Percentiles rank a stretch among this genome's conserved stretches.
Evolutionary conservation across 2,329 filamentous ascomycete species (phyloP).

Genomic region (Phyllosticta paracitricarpa): DNA sequence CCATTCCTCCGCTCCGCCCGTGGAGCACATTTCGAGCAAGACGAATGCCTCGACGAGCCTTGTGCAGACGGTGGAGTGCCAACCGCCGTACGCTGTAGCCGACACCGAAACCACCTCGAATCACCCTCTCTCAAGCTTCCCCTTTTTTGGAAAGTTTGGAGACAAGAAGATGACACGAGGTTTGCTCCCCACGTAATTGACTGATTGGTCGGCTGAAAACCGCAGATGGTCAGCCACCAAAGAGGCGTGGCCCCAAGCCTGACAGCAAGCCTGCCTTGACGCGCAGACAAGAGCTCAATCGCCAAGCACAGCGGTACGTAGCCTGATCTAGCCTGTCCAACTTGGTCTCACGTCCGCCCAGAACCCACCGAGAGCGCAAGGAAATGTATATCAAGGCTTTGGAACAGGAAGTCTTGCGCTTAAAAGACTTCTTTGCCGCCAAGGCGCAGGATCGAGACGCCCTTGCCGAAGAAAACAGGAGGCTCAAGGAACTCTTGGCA

Average conservation of each 20-base stretch:
- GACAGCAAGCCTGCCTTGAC: constrained; percentile 93
- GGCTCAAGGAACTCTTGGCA: constrained; percentile 54
- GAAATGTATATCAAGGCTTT: constrained; percentile 92
- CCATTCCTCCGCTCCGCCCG: background rate
- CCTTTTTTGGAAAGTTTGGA: constrained; percentile 11
- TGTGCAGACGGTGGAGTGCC: constrained; percentile 1
- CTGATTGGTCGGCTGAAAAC: background rate
- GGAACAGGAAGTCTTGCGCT: constrained; percentile 78
- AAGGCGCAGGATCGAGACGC: constrained; percentile 66
- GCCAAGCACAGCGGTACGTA: constrained; percentile 84
- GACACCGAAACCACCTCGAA: background rate
- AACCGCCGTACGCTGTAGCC: background rate
- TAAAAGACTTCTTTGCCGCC: constrained; percentile 75
- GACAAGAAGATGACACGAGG: constrained; percentile 12
- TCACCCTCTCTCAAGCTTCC: constrained; percentile 4
- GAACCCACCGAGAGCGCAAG: constrained; percentile 93
- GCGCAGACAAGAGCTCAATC: constrained; percentile 83
- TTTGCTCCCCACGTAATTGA: background rate
- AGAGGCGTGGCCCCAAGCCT: constrained; percentile 87
- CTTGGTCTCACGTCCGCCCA: constrained; percentile 27
- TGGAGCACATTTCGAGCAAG: background rate
- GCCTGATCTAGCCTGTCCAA: background rate
- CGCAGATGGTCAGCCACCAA: constrained; percentile 72
- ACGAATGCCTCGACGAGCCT: background rate
- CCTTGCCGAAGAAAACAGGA: constrained; percentile 67